These are phyloP conservation scores for Spergularia bocconei DNA, from an alignment of 148 eudicot species.

Conservation along the genomic window DNA sequence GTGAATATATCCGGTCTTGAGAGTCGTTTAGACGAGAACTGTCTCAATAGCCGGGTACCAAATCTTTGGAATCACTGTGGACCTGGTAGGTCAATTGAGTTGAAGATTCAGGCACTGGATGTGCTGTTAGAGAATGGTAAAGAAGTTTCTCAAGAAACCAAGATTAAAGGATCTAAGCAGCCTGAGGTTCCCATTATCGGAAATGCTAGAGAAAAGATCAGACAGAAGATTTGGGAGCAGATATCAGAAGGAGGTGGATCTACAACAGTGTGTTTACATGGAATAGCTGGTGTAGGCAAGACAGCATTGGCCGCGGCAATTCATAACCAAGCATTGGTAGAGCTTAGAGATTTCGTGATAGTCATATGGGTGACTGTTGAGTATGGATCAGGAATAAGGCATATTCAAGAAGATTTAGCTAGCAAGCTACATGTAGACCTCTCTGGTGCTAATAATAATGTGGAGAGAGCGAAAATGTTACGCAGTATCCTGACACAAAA, in stretches of 20 bases:
- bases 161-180: constrained; percentile 30
- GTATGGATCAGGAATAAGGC: constrained; percentile 28
- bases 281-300: constrained; percentile 37
- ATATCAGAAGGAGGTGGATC: constrained; percentile 8
- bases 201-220: constrained; percentile 9
- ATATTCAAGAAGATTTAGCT: constrained; percentile 35
- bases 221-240: constrained; percentile 24
- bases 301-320: constrained; percentile 25
- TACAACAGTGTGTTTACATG: constrained; percentile 27
- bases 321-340: constrained; percentile 29
- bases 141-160: constrained; percentile 19
- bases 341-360: constrained; percentile 19
- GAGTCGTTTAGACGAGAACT: constrained; percentile 18
- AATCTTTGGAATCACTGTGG: constrained; percentile 18
- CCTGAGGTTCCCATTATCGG: constrained; percentile 23
- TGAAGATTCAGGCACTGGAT: constrained; percentile 22
- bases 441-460: constrained; percentile 14
- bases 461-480: constrained; percentile 25
- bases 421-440: constrained; percentile 25
- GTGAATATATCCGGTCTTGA: constrained; percentile 20
- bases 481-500: constrained; percentile 15
- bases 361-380: constrained; percentile 34
- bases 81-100: constrained; percentile 25
- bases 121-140: constrained; percentile 27
- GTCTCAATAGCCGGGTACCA: constrained; percentile 15